phyloP scores from a whole-genome alignment of 2,329 filamentous ascomycete genomes.

The Aspergillus tamarii region DNA sequence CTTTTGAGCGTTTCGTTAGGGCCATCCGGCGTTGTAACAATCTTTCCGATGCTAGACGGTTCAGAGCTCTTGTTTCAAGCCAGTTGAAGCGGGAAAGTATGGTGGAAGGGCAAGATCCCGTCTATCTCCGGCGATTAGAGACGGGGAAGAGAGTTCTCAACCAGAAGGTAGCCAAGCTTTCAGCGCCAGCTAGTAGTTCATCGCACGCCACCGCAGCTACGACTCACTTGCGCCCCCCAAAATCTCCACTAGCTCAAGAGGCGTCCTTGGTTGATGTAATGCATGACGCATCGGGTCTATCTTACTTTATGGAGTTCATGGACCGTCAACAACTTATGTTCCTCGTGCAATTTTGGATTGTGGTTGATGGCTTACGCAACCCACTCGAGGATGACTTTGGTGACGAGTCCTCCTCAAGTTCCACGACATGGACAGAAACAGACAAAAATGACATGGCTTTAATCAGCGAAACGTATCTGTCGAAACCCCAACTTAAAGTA shows the following conservation, averaged over 20 bases:
- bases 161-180: slow-evolving; percentile 81
- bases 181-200: slow-evolving; percentile 61
- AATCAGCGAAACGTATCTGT: slow-evolving; percentile 87
- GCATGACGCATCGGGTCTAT: slow-evolving; percentile 84
- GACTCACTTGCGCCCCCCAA: slow-evolving; percentile 37
- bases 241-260: slow-evolving; percentile 69
- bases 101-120: slow-evolving; percentile 76
- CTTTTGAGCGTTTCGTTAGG: slow-evolving; percentile 92
- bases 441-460: slow-evolving; percentile 87
- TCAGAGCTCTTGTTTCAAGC: slow-evolving; percentile 88
- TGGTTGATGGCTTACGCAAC: slow-evolving; percentile 94
- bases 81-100: slow-evolving; percentile 85
- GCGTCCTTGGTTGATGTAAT: slow-evolving; percentile 82
- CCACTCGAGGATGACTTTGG: slow-evolving; percentile 85
- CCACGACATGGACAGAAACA: slow-evolving; percentile 76
- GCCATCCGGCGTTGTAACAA: slow-evolving; percentile 87
- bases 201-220: slow-evolving; percentile 35
- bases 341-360: slow-evolving; percentile 96
- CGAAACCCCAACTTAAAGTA: slow-evolving; percentile 78
- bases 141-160: slow-evolving; percentile 89
- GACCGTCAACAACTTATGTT: slow-evolving; percentile 85
- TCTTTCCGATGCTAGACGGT: slow-evolving; percentile 86
- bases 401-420: slow-evolving; percentile 66
- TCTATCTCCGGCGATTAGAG: slow-evolving; percentile 86
- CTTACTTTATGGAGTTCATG: slow-evolving; percentile 99